Conservation (phyloP, 2,329 filamentous ascomycete genomes). For the Pseudocercospora pini-densiflorae region DNA sequence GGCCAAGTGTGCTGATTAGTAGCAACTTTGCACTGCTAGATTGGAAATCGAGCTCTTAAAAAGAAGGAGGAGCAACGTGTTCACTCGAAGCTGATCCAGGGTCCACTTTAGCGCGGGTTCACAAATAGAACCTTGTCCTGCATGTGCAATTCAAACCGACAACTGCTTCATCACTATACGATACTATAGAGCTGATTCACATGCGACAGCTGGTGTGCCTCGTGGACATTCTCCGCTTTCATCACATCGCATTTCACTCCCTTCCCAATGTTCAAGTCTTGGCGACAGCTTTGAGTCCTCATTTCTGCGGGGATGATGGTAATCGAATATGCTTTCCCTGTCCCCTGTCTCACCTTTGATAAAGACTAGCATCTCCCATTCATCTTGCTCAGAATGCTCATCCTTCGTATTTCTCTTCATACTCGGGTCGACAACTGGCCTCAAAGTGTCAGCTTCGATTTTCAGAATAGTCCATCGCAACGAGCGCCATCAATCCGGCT, state of each 20-base stretch:
- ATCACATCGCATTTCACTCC: neutral
- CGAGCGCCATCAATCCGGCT: neutral
- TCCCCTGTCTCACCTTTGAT: neutral
- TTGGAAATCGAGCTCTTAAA: slow-evolving; percentile 8
- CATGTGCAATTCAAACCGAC: neutral
- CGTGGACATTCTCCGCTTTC: neutral
- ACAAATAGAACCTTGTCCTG: slow-evolving; percentile 8
- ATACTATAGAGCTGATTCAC: neutral
- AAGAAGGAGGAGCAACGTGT: slow-evolving; percentile 13
- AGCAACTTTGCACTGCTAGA: neutral
- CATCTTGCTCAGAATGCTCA: neutral
- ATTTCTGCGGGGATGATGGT: neutral
- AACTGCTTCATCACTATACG: neutral
- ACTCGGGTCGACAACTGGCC: neutral
- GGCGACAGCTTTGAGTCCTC: neutral
- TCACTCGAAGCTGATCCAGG: slow-evolving; percentile 9
- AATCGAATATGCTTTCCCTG: neutral
- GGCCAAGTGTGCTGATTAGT: slow-evolving; percentile 6
- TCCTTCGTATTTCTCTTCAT: neutral
- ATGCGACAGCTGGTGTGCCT: neutral
- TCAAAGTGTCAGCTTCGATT: neutral
- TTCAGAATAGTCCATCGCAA: neutral
- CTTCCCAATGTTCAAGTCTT: neutral
- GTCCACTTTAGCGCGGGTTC: slow-evolving; percentile 3
- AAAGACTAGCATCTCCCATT: neutral